A percentile compares a stretch with the other conserved stretches of the same genome.
Evolutionary conservation across 192 early-diverging fungal genomes (phyloP).

Genomic region (Mortierella alpina): DNA sequence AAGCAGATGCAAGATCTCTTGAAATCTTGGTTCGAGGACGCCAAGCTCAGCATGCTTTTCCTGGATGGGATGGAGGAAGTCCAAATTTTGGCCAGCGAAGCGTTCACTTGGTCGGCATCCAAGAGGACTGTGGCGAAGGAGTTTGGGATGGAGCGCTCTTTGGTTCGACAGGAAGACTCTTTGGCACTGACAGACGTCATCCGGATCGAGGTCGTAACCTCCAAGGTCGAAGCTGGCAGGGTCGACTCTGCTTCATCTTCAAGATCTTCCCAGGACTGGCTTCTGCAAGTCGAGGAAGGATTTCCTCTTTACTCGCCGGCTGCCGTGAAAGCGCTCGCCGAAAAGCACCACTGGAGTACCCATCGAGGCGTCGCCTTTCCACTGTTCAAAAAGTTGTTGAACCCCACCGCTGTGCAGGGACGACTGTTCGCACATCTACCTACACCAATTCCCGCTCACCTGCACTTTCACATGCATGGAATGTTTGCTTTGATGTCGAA

Average conservation of each 20-base stretch:
- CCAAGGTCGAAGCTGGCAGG: background rate
- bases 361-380: conserved; percentile 24
- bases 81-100: background rate
- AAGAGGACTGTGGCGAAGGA: background rate
- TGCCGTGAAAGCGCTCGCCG: background rate
- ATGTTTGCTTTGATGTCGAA: conserved; percentile 44
- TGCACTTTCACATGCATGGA: conserved; percentile 54
- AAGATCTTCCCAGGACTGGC: background rate
- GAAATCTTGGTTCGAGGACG: conserved; percentile 5
- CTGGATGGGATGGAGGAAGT: conserved; percentile 11
- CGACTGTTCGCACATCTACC: conserved; percentile 46
- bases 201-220: background rate
- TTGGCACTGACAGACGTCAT: no score
- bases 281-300: background rate
- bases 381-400: background rate
- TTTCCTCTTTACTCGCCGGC: background rate
- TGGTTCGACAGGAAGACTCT: no score
- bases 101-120: background rate
- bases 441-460: conserved; percentile 26
- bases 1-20: background rate
- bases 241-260: no score
- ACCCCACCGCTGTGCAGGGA: background rate
- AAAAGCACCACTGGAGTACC: conserved; percentile 7
- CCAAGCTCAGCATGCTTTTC: conserved; percentile 24
- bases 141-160: no score